These are phyloP conservation scores for Trifolium dubium DNA, from an alignment of 306 rosid species.

Conservation along the genomic window DNA sequence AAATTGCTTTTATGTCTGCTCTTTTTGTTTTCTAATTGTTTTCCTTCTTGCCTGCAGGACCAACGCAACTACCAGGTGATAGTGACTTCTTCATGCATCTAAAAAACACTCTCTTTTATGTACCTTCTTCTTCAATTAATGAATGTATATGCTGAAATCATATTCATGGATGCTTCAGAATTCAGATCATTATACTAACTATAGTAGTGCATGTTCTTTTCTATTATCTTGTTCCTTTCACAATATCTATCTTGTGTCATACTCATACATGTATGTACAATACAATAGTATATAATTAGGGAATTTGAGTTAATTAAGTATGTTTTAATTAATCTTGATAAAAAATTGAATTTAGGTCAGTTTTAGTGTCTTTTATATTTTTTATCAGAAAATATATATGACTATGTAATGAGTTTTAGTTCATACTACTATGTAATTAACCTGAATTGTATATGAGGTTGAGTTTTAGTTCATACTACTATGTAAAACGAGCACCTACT, in stretches of 20 bases:
- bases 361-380: too few species aligned
- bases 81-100: constrained; percentile 52
- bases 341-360: too few species aligned
- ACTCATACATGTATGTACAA: not conserved
- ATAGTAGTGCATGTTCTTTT: not conserved
- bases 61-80: constrained; percentile 67
- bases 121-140: constrained; percentile 43
- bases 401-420: too few species aligned
- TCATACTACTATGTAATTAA: too few species aligned
- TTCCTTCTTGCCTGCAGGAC: constrained; percentile 40
- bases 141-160: constrained; percentile 33
- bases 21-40: constrained; percentile 57
- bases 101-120: constrained; percentile 8
- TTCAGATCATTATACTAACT: constrained; percentile 39
- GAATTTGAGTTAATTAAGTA: too few species aligned
- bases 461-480: too few species aligned
- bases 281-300: too few species aligned
- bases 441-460: too few species aligned
- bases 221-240: constrained; percentile 53
- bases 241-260: constrained; percentile 45
- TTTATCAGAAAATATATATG: too few species aligned
- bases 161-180: constrained; percentile 51
- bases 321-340: too few species aligned
- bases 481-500: too few species aligned
- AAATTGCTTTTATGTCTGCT: constrained; percentile 55